phyloP scores from a whole-genome alignment of 1,139 yeast genomes.

The Magnusiomyces suaveolens region DNA sequence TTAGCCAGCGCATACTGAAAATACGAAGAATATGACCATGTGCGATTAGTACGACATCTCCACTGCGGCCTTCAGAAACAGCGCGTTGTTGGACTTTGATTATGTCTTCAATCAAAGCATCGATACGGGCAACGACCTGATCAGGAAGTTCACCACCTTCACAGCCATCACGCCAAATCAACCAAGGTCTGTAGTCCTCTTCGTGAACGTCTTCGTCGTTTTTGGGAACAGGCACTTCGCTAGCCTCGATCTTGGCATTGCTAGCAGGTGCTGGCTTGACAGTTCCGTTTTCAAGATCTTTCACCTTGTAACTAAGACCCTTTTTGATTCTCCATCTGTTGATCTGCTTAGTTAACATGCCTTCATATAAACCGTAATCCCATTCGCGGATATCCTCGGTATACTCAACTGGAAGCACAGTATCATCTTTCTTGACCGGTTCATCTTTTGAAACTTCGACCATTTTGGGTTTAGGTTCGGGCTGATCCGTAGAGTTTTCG shows the following conservation, averaged over 20 bases:
- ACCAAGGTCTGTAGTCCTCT: constrained; percentile 43
- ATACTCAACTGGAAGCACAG: not conserved
- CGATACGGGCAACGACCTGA: constrained; percentile 61
- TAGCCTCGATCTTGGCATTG: not conserved
- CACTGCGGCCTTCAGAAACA: constrained; percentile 42
- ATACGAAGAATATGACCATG: constrained; percentile 91
- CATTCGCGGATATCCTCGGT: constrained; percentile 76
- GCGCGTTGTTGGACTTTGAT: constrained; percentile 54
- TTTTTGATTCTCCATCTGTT: constrained; percentile 46
- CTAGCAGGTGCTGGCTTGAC: not conserved
- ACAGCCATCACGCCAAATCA: constrained; percentile 88
- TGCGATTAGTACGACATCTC: constrained; percentile 75
- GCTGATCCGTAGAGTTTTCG: constrained; percentile 38
- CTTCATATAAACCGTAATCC: constrained; percentile 96
- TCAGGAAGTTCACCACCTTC: constrained; percentile 71
- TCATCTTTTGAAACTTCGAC: too few species aligned
- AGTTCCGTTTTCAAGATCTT: not conserved
- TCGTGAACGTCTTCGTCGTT: not conserved
- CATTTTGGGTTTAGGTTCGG: constrained; percentile 22
- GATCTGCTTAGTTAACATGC: constrained; percentile 60
- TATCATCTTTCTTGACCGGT: too few species aligned
- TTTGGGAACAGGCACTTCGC: not conserved
- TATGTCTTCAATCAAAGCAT: constrained; percentile 52
- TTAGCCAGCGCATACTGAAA: constrained; percentile 82
- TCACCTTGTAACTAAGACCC: constrained; percentile 32